Evolutionary conservation across 441 rosid genomes (phyloP).

Genomic region (Gossypium schwendimanii): DNA sequence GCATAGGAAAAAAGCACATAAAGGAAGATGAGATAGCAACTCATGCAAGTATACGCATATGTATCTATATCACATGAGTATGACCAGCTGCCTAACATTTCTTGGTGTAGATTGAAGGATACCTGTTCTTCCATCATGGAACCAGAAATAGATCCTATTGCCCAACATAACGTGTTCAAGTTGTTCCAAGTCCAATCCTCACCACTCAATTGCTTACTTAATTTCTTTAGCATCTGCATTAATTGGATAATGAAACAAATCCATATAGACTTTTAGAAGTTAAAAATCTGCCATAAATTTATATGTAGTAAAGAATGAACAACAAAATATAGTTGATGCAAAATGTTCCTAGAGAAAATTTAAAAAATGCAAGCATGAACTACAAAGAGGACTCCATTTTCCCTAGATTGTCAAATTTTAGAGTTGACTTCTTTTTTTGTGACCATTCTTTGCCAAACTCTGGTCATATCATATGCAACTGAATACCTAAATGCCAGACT

Average conservation of each 20-base stretch:
- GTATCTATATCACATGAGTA: not conserved
- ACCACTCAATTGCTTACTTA: conserved; percentile 89
- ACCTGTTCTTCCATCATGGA: conserved; percentile 99
- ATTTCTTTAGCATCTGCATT: conserved; percentile 82
- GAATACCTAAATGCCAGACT: not conserved
- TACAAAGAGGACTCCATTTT: not conserved
- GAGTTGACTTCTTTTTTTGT: not conserved
- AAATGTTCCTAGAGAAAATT: not conserved
- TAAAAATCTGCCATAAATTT: not conserved
- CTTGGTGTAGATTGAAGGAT: conserved; percentile 4
- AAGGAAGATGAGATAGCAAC: not conserved
- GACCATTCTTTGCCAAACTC: not conserved
- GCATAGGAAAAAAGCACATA: not conserved
- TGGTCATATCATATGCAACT: not conserved
- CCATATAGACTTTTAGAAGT: not conserved
- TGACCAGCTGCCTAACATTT: not conserved
- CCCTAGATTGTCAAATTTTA: not conserved
- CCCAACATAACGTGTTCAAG: conserved; percentile 96
- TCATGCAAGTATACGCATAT: not conserved
- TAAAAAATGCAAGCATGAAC: not conserved
- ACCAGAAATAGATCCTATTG: conserved; percentile 98
- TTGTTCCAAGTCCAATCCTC: conserved; percentile 99
- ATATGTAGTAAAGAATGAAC: not conserved
- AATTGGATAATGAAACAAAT: not conserved
- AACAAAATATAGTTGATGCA: not conserved